Conservation (phyloP, 1,284 basidiomycete genomes). For the Clitocybe nebularis region DNA sequence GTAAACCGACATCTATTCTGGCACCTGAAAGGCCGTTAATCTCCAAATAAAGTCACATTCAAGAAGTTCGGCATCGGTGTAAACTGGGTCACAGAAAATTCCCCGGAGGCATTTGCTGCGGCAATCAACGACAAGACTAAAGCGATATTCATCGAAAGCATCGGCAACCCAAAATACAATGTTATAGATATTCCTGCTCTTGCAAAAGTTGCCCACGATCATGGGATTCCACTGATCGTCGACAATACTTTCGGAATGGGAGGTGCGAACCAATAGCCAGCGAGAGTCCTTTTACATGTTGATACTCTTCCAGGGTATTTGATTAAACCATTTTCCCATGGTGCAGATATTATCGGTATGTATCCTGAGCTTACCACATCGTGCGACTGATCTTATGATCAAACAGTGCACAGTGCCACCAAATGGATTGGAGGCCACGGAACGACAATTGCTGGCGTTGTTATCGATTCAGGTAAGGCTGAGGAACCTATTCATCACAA, state of each 20-base stretch:
- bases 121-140: conserved; percentile 79
- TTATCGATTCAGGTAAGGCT: conserved; percentile 65
- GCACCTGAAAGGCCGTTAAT: not conserved
- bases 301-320: conserved; percentile 51
- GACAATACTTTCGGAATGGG: conserved; percentile 92
- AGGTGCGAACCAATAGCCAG: conserved; percentile 30
- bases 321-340: conserved; percentile 70
- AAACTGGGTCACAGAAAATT: conserved; percentile 68
- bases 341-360: conserved; percentile 76
- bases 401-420: conserved; percentile 84
- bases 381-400: not conserved
- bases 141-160: conserved; percentile 79
- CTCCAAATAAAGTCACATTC: conserved; percentile 52
- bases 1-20: conserved; percentile 27
- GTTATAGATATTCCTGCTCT: conserved; percentile 71
- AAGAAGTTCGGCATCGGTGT: conserved; percentile 76
- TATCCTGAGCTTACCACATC: conserved; percentile 1
- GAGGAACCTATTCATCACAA: not conserved
- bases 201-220: conserved; percentile 73
- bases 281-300: conserved; percentile 1
- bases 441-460: conserved; percentile 82
- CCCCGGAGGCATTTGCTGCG: conserved; percentile 63
- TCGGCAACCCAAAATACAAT: conserved; percentile 83
- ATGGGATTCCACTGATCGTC: conserved; percentile 77
- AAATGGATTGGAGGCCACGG: conserved; percentile 94